phyloP scores from a whole-genome alignment of 73 alveolate genomes.

The Paramecium pentaurelia region DNA sequence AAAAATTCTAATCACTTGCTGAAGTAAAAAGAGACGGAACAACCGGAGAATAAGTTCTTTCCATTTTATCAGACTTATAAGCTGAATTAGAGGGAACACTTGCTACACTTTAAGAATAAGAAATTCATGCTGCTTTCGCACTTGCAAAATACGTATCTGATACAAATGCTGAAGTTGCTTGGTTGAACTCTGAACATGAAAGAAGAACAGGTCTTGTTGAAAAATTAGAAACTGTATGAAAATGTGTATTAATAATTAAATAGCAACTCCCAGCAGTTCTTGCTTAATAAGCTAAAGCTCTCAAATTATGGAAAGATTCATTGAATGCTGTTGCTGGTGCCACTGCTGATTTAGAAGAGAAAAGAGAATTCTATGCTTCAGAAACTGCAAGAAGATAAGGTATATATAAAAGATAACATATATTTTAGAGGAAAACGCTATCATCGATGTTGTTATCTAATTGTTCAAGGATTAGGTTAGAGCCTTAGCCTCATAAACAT shows the following conservation, averaged over 20 bases:
- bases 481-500: constrained; percentile 50
- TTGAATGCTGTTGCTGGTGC: constrained; percentile 52
- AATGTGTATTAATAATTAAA: neutral
- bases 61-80: neutral
- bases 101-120: constrained; percentile 45
- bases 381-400: constrained; percentile 47
- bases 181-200: constrained; percentile 29
- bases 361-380: constrained; percentile 44
- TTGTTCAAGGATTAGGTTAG: constrained; percentile 47
- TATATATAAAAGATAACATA: neutral
- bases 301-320: constrained; percentile 38
- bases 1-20: constrained; percentile 38
- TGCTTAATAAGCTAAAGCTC: constrained; percentile 44
- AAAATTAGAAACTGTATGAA: constrained; percentile 39
- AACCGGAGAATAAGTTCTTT: constrained; percentile 49
- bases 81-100: constrained; percentile 31
- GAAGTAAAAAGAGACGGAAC: constrained; percentile 44
- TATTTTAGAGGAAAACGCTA: constrained; percentile 45
- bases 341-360: constrained; percentile 46
- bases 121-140: constrained; percentile 48
- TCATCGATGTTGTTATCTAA: constrained; percentile 31
- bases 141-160: constrained; percentile 43
- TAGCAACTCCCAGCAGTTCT: constrained; percentile 45
- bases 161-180: constrained; percentile 41
- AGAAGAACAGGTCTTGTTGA: constrained; percentile 15